Percentiles rank a stretch among this genome's conserved stretches.
These are phyloP conservation scores for Quercus suber DNA, from an alignment of 306 rosid genomes.

Conservation along the genomic window DNA sequence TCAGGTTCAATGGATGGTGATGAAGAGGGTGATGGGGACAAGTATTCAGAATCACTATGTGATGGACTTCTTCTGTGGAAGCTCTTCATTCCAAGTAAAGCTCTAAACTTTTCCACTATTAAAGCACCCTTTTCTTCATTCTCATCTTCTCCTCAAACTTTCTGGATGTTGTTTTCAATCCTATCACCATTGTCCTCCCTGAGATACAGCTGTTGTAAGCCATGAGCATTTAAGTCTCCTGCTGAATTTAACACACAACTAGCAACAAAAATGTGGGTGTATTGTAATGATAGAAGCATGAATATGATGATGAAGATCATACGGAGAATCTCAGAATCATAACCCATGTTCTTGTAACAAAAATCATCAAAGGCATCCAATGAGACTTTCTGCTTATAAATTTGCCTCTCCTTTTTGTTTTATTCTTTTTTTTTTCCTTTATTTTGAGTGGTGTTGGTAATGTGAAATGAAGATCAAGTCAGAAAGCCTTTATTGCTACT, in stretches of 20 bases:
- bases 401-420: slow-evolving; percentile 30
- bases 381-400: slow-evolving; percentile 42
- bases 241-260: slow-evolving; percentile 37
- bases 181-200: slow-evolving; percentile 19
- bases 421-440: neutral
- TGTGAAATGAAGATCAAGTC: slow-evolving; percentile 40
- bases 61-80: slow-evolving; percentile 36
- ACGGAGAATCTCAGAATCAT: slow-evolving; percentile 25
- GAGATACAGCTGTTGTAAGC: slow-evolving; percentile 26
- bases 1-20: slow-evolving; percentile 39
- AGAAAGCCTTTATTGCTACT: slow-evolving; percentile 94
- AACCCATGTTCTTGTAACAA: slow-evolving; percentile 47
- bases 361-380: slow-evolving; percentile 47
- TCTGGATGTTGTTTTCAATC: slow-evolving; percentile 29
- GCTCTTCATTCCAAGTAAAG: slow-evolving; percentile 70
- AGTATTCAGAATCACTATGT: slow-evolving; percentile 27
- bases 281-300: slow-evolving; percentile 45
- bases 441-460: slow-evolving; percentile 35
- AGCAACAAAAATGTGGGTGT: slow-evolving; percentile 41
- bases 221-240: slow-evolving; percentile 38
- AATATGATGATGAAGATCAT: slow-evolving; percentile 44
- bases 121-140: slow-evolving; percentile 43
- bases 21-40: slow-evolving; percentile 71
- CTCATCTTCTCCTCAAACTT: slow-evolving; percentile 71
- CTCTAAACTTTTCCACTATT: slow-evolving; percentile 65